Percentiles rank a stretch among this genome's conserved stretches.
phyloP scores from a whole-genome alignment of 495 filamentous ascomycete species.

The Podospora australis region DNA sequence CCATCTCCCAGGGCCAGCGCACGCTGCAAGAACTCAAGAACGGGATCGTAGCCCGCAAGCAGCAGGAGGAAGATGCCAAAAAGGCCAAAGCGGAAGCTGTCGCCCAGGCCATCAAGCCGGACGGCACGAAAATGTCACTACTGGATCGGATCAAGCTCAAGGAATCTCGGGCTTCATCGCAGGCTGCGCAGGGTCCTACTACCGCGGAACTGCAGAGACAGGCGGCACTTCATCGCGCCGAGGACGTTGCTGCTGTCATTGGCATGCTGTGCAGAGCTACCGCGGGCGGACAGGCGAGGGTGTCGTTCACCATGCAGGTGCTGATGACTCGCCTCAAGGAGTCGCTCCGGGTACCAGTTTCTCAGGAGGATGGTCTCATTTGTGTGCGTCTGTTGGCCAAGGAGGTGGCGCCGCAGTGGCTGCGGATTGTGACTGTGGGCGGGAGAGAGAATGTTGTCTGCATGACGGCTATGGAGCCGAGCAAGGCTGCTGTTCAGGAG shows the following conservation, averaged over 20 bases:
- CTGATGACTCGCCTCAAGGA: slow-evolving; percentile 53
- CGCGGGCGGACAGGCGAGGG: slow-evolving; percentile 29
- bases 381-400: slow-evolving; percentile 50
- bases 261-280: slow-evolving; percentile 48
- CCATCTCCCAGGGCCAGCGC: slow-evolving; percentile 51
- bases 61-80: slow-evolving; percentile 19
- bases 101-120: slow-evolving; percentile 20
- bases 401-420: slow-evolving; percentile 60
- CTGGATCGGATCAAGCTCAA: slow-evolving; percentile 60
- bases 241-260: slow-evolving; percentile 55
- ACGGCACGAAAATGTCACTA: slow-evolving; percentile 39
- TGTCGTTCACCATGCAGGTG: slow-evolving; percentile 56
- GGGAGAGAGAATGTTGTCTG: slow-evolving; percentile 54
- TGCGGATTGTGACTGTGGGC: slow-evolving; percentile 49
- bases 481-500: slow-evolving; percentile 36
- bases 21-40: slow-evolving; percentile 56
- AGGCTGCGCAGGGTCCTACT: slow-evolving; percentile 33
- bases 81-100: slow-evolving; percentile 11
- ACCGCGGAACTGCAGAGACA: slow-evolving; percentile 47
- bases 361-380: slow-evolving; percentile 48
- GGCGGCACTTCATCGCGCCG: slow-evolving; percentile 53
- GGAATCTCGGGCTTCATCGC: slow-evolving; percentile 41
- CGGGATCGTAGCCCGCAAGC: slow-evolving; percentile 40
- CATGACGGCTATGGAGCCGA: slow-evolving; percentile 36
- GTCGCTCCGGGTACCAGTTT: slow-evolving; percentile 55